A percentile compares a stretch with the other conserved stretches of the same genome.
These are phyloP conservation scores for Blumeriella jaapii DNA, from an alignment of 2,329 filamentous ascomycete species.

Conservation along the genomic window DNA sequence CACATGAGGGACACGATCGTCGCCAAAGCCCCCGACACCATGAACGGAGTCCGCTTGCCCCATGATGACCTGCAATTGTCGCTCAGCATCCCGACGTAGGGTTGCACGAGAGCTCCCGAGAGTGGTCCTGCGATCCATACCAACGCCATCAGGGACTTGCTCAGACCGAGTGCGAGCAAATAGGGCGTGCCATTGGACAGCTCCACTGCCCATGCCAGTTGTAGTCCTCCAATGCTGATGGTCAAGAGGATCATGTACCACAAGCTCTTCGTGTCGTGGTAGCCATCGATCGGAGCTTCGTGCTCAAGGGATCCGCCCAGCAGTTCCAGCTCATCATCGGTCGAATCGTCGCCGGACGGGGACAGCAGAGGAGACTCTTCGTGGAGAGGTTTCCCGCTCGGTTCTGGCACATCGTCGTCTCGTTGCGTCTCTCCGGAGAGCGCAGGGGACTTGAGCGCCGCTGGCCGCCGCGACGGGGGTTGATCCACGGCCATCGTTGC, in stretches of 20 bases:
- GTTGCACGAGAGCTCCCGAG: conserved; percentile 68
- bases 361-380: conserved; percentile 41
- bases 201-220: conserved; percentile 94
- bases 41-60: conserved; percentile 75
- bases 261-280: conserved; percentile 62
- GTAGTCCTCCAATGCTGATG: conserved; percentile 74
- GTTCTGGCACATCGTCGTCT: conserved; percentile 15
- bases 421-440: conserved; percentile 11
- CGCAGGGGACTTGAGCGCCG: conserved; percentile 2
- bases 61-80: conserved; percentile 64
- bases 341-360: conserved; percentile 28
- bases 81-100: conserved; percentile 71
- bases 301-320: conserved; percentile 28
- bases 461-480: neutral
- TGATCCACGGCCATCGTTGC: conserved; percentile 1
- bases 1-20: conserved; percentile 57
- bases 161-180: conserved; percentile 67
- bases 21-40: conserved; percentile 56
- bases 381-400: conserved; percentile 25
- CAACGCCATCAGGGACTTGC: conserved; percentile 70
- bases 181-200: conserved; percentile 86
- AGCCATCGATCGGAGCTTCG: conserved; percentile 34
- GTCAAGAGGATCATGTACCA: conserved; percentile 84
- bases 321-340: conserved; percentile 29
- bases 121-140: conserved; percentile 79